Evolutionary conservation across 139 green algal species (phyloP).

Genomic region (Eudorina sp.): DNA sequence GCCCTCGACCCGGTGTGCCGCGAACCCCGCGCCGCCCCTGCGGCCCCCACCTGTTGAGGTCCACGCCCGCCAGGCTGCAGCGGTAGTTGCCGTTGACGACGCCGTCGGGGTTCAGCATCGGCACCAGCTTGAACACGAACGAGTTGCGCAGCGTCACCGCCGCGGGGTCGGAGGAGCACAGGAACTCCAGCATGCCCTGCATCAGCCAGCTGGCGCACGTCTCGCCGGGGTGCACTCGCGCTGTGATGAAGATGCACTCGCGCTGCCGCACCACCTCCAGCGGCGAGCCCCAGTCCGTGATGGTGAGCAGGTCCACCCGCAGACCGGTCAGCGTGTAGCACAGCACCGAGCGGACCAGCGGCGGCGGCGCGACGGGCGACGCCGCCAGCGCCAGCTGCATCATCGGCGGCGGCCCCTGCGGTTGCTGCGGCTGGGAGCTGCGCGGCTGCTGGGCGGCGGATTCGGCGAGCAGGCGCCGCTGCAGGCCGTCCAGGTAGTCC

Average conservation of each 20-base stretch:
- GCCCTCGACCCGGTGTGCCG: no score
- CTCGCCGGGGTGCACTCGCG: slow-evolving; percentile 84
- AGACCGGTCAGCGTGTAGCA: slow-evolving; percentile 64
- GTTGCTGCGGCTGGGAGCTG: neutral
- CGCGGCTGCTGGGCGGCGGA: neutral
- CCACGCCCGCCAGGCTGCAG: slow-evolving; percentile 57
- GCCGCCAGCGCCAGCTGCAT: neutral
- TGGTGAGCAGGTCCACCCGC: slow-evolving; percentile 65
- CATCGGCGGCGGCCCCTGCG: neutral
- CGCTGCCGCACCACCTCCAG: slow-evolving; percentile 52
- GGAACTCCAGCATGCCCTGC: slow-evolving; percentile 77
- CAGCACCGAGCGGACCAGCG: slow-evolving; percentile 61
- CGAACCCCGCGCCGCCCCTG: neutral
- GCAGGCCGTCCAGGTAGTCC: slow-evolving; percentile 55
- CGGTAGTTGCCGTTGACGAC: slow-evolving; percentile 62
- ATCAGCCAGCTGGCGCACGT: slow-evolving; percentile 84
- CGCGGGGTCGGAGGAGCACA: slow-evolving; percentile 57
- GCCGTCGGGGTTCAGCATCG: slow-evolving; percentile 85
- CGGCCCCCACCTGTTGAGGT: slow-evolving; percentile 62
- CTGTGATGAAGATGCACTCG: slow-evolving; percentile 68
- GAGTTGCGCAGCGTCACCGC: slow-evolving; percentile 63
- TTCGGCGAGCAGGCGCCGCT: slow-evolving; percentile 12
- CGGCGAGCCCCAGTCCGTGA: slow-evolving; percentile 64
- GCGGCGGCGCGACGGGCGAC: neutral
- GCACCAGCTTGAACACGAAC: slow-evolving; percentile 81